Evolutionary conservation across 73 alveolate genomes (phyloP).

Genomic region (Tetrahymena elliotti): DNA sequence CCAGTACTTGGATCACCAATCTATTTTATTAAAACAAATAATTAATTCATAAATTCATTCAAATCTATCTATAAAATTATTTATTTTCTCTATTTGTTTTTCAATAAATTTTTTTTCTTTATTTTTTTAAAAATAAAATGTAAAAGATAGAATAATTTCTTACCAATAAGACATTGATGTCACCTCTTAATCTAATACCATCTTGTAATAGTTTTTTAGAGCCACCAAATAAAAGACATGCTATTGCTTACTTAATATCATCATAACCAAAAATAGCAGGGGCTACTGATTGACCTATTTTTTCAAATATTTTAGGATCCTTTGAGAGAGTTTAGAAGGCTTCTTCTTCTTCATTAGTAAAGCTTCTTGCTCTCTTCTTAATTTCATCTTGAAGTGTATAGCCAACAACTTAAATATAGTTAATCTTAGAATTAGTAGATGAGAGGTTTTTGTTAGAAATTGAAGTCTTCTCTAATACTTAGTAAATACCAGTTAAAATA

Average conservation of each 20-base stretch:
- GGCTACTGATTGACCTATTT: constrained; percentile 87
- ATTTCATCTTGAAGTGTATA: constrained; percentile 20
- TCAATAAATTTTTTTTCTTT: not conserved
- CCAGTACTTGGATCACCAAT: constrained; percentile 99
- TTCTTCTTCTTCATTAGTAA: constrained; percentile 72
- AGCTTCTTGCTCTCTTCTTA: constrained; percentile 50
- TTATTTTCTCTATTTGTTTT: not conserved
- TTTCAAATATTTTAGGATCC: constrained; percentile 80
- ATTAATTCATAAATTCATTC: too few species aligned
- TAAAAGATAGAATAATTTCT: not conserved
- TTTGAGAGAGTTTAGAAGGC: constrained; percentile 71
- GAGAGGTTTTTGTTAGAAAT: constrained; percentile 34
- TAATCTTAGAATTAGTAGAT: constrained; percentile 1
- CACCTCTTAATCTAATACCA: constrained; percentile 99
- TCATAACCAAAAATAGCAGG: constrained; percentile 92
- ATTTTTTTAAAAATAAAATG: not conserved
- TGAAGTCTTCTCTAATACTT: constrained; percentile 62
- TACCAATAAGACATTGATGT: constrained; percentile 91
- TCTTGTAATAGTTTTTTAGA: constrained; percentile 94
- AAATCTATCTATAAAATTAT: not conserved
- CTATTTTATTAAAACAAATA: not conserved
- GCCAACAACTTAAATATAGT: constrained; percentile 26
- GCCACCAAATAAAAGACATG: constrained; percentile 98
- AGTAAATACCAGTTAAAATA: constrained; percentile 82
- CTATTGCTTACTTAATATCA: constrained; percentile 92